Evolutionary conservation across 768 basidiomycete species (phyloP).

Genomic region (Strobilomyces dryophilus): DNA sequence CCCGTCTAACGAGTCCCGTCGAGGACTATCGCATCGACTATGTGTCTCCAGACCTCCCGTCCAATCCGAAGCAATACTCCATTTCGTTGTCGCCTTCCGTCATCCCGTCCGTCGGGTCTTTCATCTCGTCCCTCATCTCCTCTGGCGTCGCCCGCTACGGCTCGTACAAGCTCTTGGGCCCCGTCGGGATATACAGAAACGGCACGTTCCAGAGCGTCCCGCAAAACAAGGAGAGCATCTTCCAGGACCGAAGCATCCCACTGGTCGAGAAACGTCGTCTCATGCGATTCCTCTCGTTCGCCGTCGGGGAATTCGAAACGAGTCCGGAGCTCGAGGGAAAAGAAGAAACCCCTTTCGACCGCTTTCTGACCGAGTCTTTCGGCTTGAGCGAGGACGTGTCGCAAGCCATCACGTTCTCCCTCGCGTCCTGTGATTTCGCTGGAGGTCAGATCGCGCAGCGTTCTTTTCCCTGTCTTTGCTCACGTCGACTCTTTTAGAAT

Average conservation of each 20-base stretch:
- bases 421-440: conserved; percentile 63
- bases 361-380: conserved; percentile 65
- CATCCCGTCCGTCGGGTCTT: conserved; percentile 72
- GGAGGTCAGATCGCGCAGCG: conserved; percentile 42
- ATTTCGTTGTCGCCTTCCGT: conserved; percentile 82
- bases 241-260: conserved; percentile 74
- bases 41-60: conserved; percentile 39
- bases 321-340: conserved; percentile 55
- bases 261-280: conserved; percentile 84
- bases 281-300: conserved; percentile 89
- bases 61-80: conserved; percentile 72
- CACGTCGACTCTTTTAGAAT: conserved; percentile 43
- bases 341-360: conserved; percentile 51
- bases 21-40: conserved; percentile 32
- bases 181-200: conserved; percentile 56
- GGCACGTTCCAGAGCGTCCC: conserved; percentile 62
- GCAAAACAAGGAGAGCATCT: conserved; percentile 88
- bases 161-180: conserved; percentile 81
- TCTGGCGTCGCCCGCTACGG: conserved; percentile 90
- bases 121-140: conserved; percentile 72
- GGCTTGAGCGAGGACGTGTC: conserved; percentile 54
- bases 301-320: conserved; percentile 68
- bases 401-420: conserved; percentile 65
- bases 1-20: conserved; percentile 20
- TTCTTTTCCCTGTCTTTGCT: not conserved